These are phyloP conservation scores for Hyaloraphidium curvatum DNA, from an alignment of 192 early-diverging fungal species.

Conservation along the genomic window DNA sequence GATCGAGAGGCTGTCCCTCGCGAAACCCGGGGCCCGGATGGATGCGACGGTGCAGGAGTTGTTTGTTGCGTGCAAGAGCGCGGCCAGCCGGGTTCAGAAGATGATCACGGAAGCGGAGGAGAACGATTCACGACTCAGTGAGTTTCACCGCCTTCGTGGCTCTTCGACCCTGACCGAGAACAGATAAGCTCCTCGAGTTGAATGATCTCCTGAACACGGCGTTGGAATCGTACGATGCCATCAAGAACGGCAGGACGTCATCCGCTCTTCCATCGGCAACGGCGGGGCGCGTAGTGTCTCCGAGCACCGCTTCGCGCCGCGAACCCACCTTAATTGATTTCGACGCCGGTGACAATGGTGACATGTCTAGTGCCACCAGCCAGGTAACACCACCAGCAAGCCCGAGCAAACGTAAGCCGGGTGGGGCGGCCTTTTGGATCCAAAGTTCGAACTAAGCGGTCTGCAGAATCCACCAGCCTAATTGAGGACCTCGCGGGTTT, in stretches of 20 bases:
- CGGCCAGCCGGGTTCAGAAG: conserved; percentile 15
- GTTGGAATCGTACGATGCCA: conserved; percentile 8
- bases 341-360: background rate
- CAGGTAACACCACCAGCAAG: background rate
- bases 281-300: background rate
- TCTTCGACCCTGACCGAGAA: background rate
- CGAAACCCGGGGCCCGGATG: conserved; percentile 30
- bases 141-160: background rate
- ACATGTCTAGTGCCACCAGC: background rate
- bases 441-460: too few relatives aligned
- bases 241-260: background rate
- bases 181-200: conserved; percentile 15
- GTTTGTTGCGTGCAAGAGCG: conserved; percentile 16
- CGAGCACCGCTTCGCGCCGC: background rate
- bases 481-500: too few relatives aligned
- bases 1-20: conserved; percentile 59
- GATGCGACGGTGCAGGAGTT: conserved; percentile 19
- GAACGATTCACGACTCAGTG: conserved; percentile 8
- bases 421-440: background rate
- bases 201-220: conserved; percentile 20
- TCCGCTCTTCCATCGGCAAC: background rate
- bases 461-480: too few relatives aligned
- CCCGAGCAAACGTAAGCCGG: background rate
- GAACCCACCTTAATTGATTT: background rate
- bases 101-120: conserved; percentile 20